Percentiles rank a stretch among this genome's conserved stretches.
Conservation (phyloP, 1,139 yeast genomes). For the Kodamaea anthophila region DNA sequence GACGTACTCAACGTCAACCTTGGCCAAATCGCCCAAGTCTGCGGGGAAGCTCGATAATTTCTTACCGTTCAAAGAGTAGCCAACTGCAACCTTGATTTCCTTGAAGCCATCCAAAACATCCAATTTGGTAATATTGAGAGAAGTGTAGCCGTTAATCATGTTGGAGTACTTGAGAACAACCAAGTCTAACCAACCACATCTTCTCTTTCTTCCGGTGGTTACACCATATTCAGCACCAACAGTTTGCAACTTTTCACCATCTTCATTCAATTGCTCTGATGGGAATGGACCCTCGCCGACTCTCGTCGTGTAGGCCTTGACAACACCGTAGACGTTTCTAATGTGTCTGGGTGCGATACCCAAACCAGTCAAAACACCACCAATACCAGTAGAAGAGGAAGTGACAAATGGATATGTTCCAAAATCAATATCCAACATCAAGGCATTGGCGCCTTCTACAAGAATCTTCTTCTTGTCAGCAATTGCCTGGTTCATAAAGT, state of each 20-base stretch:
- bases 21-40: slow-evolving; percentile 72
- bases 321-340: slow-evolving; percentile 85
- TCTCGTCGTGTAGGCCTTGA: slow-evolving; percentile 96
- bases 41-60: slow-evolving; percentile 81
- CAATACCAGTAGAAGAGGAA: slow-evolving; percentile 91
- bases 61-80: slow-evolving; percentile 75
- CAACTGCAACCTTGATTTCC: slow-evolving; percentile 81
- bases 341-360: slow-evolving; percentile 88
- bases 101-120: slow-evolving; percentile 89
- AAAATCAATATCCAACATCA: slow-evolving; percentile 94
- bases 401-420: slow-evolving; percentile 99
- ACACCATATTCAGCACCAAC: slow-evolving; percentile 98
- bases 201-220: slow-evolving; percentile 97
- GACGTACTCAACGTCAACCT: slow-evolving; percentile 85
- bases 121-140: slow-evolving; percentile 87
- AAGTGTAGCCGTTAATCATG: slow-evolving; percentile 89
- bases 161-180: slow-evolving; percentile 91
- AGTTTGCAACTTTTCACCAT: slow-evolving; percentile 80
- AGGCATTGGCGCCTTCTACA: slow-evolving; percentile 97
- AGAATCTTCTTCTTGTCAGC: slow-evolving; percentile 74
- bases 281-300: slow-evolving; percentile 99
- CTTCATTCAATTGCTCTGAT: slow-evolving; percentile 85
- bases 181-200: slow-evolving; percentile 99
- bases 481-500: slow-evolving; percentile 82
- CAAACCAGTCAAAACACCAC: slow-evolving; percentile 96